Evolutionary conservation across 768 basidiomycete species (phyloP), one percentile per base, ranked within the genome.

Genomic region (Boletus edulis): DNA sequence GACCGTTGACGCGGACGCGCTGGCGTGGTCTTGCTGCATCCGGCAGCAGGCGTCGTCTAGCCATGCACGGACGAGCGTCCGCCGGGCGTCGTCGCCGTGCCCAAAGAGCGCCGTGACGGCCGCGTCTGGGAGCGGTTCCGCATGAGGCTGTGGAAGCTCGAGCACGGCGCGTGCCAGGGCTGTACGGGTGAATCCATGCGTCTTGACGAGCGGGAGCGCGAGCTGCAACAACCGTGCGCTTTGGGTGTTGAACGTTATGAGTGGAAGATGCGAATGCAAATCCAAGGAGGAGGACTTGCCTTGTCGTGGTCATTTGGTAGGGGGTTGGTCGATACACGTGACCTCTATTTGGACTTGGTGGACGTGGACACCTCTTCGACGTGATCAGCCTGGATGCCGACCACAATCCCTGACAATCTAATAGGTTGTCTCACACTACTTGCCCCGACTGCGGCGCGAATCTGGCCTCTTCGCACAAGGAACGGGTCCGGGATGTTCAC

Each of bases 51-150:
- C 90, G 55, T 85, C 81, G 18, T 85, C 80, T 35, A 93, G 64
- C 90, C 91, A 94, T 0, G 85, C 86, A n/a, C 76, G 69, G 41
- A 91, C 78, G 29, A 94, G 75, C 5, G 79, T 80, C 51, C 78
- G 76, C 14, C 85, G 75, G 2, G 91, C 88, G 31, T 81, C 69
- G 52, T 88, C 82, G 22, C 86, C 91, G 14, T 65, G 61, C 9
- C 91, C 91, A 70, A 92, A 94, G 7, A 93, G 73, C 7, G 86
- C 79, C 3, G 85, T 81, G 20, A 93, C 80, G 0, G 89, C 85
- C 0, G 76, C 72, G 54, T 92, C 89, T 1, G 85, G 79, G 20
- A 93, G 81, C 8, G 87, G 88, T 52, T 78, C 72, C 1, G 76
- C 22, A 62, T 84, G 85, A 0, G 72, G 75, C 56, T 72, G 66